These are phyloP conservation scores for Pseudopediastrum boryanum DNA, from an alignment of 139 green algal genomes.

Conservation along the genomic window DNA sequence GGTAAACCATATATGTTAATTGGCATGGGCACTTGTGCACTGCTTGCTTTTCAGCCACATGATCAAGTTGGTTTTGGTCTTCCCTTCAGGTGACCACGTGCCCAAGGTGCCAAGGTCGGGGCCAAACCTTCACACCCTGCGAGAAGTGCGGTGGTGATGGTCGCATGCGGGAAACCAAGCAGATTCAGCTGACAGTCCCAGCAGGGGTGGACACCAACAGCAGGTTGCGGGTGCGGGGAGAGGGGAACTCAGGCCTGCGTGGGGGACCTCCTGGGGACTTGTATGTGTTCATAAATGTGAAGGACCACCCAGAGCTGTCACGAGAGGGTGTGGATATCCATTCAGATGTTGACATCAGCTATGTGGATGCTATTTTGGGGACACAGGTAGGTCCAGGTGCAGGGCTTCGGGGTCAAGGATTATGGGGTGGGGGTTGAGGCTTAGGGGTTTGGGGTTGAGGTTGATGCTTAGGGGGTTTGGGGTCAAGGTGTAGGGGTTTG, in stretches of 20 bases:
- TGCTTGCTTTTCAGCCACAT: background rate
- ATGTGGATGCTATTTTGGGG: conserved; percentile 95
- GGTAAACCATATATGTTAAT: too few species aligned
- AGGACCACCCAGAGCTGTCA: conserved; percentile 82
- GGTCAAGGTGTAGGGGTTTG: too few species aligned
- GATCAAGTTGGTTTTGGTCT: background rate
- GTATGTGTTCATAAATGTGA: conserved; percentile 93
- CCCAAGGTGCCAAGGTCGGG: conserved; percentile 76
- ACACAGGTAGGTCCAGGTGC: conserved; percentile 68
- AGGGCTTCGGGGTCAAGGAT: too few species aligned
- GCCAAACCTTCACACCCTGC: conserved; percentile 84
- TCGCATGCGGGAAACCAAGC: conserved; percentile 85
- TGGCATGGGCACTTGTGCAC: background rate
- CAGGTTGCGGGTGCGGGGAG: conserved; percentile 83
- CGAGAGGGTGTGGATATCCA: conserved; percentile 93
- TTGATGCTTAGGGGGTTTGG: too few species aligned
- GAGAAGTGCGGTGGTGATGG: conserved; percentile 90
- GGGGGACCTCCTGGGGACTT: conserved; percentile 89
- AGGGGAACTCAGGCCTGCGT: conserved; percentile 72
- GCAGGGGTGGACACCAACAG: conserved; percentile 88
- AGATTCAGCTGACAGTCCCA: conserved; percentile 87
- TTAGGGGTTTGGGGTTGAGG: too few species aligned
- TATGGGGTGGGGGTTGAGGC: too few species aligned
- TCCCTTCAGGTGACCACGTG: conserved; percentile 76
- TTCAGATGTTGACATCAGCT: conserved; percentile 75